Conservation (phyloP, 306 rosid species). For the Hippophae rhamnoides region DNA sequence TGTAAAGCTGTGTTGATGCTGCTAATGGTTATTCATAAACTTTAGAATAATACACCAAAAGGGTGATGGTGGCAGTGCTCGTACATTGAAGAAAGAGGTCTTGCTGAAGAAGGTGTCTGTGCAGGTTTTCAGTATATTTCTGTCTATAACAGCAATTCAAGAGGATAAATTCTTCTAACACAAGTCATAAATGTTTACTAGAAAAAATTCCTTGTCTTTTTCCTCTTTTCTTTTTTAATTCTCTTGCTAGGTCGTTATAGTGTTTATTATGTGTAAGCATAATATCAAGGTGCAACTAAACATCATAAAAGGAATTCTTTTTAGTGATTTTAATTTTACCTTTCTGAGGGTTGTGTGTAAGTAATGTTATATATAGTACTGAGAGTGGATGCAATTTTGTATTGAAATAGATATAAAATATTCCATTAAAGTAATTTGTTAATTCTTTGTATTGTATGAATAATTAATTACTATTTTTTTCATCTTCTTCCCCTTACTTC, state of each 20-base stretch:
- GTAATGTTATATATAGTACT: slow-evolving; percentile 3
- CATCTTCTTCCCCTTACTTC: too few relatives aligned
- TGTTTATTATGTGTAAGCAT: slow-evolving; percentile 22
- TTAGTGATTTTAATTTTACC: background rate
- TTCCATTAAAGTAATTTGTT: too few relatives aligned
- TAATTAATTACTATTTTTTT: too few relatives aligned
- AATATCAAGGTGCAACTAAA: slow-evolving; percentile 1
- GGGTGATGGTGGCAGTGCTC: slow-evolving; percentile 18
- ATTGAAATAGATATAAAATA: background rate
- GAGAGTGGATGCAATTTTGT: slow-evolving; percentile 6
- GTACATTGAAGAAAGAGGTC: slow-evolving; percentile 16
- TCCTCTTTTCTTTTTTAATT: background rate
- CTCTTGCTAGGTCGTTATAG: slow-evolving; percentile 8
- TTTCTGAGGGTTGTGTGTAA: slow-evolving; percentile 10
- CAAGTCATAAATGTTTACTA: slow-evolving; percentile 20
- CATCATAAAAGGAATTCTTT: slow-evolving; percentile 10
- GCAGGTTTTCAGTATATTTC: slow-evolving; percentile 8
- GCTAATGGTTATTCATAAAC: slow-evolving; percentile 17
- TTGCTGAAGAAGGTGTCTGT: slow-evolving; percentile 15
- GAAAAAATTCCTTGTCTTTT: background rate
- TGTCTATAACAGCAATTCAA: slow-evolving; percentile 15
- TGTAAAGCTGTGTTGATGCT: slow-evolving; percentile 44
- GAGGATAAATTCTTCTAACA: slow-evolving; percentile 14
- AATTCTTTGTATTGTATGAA: too few relatives aligned
- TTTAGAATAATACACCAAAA: slow-evolving; percentile 20